Percentiles rank a stretch among this genome's conserved stretches.
Evolutionary conservation across 169 alveolate genomes (phyloP).

Genomic region (Cryptosporidium parvum): DNA sequence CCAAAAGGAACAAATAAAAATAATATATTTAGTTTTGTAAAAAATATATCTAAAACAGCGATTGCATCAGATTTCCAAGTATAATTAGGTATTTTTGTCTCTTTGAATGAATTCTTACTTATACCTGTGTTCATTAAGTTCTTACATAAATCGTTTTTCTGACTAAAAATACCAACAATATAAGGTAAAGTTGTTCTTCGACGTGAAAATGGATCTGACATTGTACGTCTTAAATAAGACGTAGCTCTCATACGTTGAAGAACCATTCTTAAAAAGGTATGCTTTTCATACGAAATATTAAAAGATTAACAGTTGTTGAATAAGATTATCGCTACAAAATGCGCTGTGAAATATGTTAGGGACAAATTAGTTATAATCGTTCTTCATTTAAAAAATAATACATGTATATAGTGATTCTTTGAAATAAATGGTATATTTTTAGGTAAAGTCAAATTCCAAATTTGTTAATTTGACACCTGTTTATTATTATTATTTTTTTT

Average conservation of each 20-base stretch:
- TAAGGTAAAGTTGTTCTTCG: constrained; percentile 69
- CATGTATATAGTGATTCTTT: neutral
- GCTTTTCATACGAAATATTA: neutral
- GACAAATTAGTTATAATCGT: neutral
- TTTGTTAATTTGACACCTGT: neutral
- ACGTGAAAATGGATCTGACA: constrained; percentile 80
- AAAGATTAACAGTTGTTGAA: neutral
- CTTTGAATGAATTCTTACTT: constrained; percentile 31
- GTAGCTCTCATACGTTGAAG: constrained; percentile 83
- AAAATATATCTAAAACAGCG: constrained; percentile 75
- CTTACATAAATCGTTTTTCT: constrained; percentile 36
- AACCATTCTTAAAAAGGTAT: constrained; percentile 76
- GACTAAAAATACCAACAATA: constrained; percentile 46
- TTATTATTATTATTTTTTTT: neutral
- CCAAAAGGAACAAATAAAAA: constrained; percentile 83
- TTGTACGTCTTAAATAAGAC: constrained; percentile 82
- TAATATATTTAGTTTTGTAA: constrained; percentile 77
- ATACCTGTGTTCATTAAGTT: constrained; percentile 43
- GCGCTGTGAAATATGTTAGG: neutral
- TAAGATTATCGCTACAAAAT: neutral
- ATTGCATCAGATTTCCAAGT: constrained; percentile 78
- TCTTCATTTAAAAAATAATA: constrained; percentile 2
- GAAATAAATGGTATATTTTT: neutral
- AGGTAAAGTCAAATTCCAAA: neutral
- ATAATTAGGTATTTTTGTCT: constrained; percentile 56